These are phyloP conservation scores for Silene latifolia DNA, from an alignment of 148 eudicot species.

Conservation along the genomic window DNA sequence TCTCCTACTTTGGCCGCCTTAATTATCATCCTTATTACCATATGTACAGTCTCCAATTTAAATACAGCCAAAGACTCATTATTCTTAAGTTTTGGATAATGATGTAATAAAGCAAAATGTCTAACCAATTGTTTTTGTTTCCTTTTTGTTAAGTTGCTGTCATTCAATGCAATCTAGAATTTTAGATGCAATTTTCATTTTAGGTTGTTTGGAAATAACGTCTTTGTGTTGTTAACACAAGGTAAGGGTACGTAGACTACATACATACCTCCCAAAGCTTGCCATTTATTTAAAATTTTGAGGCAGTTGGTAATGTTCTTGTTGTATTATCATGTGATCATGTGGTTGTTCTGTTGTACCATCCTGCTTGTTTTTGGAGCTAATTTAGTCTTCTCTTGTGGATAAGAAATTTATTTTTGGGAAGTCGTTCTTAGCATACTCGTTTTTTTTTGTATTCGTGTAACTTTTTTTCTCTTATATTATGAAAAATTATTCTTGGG, in stretches of 20 bases:
- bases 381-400: background rate
- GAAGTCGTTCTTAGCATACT: background rate
- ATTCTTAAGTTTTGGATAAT: background rate
- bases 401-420: background rate
- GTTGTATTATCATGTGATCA: background rate
- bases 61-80: background rate
- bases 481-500: background rate
- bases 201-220: too few relatives aligned
- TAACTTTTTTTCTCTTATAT: background rate
- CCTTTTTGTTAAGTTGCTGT: background rate
- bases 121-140: background rate
- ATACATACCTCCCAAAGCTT: too few relatives aligned
- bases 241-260: too few relatives aligned
- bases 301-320: too few relatives aligned
- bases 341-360: background rate
- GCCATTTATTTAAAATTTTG: too few relatives aligned
- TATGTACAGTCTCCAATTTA: background rate
- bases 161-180: too few relatives aligned
- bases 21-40: background rate
- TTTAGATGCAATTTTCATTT: too few relatives aligned
- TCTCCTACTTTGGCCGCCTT: background rate
- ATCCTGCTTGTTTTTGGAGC: conserved; percentile 5
- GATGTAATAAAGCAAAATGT: background rate
- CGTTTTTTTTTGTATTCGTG: background rate
- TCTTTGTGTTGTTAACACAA: too few relatives aligned